These are phyloP conservation scores for Cichorium intybus DNA, from an alignment of 140 eudicot genomes.

Conservation along the genomic window DNA sequence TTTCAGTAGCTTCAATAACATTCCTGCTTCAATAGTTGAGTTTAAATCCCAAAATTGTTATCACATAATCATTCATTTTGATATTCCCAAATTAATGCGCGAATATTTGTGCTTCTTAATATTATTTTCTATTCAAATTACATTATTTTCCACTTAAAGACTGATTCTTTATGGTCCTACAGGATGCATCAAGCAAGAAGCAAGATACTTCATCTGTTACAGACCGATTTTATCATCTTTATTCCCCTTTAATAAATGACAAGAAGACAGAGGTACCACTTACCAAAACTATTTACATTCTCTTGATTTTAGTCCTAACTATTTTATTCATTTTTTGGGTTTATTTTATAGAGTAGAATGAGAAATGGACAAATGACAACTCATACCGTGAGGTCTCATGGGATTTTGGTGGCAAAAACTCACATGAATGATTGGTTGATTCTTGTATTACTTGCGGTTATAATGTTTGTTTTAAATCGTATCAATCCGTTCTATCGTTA, in stretches of 20 bases:
- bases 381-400: conserved; percentile 70
- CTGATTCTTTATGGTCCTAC: conserved; percentile 14
- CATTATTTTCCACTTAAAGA: conserved; percentile 6
- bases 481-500: conserved; percentile 68
- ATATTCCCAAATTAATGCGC: background rate
- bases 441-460: conserved; percentile 37
- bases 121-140: background rate
- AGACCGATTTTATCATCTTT: conserved; percentile 26
- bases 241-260: conserved; percentile 41
- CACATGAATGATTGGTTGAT: conserved; percentile 70
- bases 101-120: background rate
- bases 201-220: conserved; percentile 24
- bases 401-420: conserved; percentile 50
- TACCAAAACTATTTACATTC: background rate
- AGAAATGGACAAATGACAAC: conserved; percentile 32
- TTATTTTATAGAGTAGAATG: conserved; percentile 37
- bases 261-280: conserved; percentile 39
- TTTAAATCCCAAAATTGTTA: background rate
- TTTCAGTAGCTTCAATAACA: background rate
- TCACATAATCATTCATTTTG: background rate
- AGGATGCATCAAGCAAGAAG: conserved; percentile 39
- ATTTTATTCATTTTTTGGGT: background rate
- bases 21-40: background rate
- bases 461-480: conserved; percentile 28
- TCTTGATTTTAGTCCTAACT: background rate